phyloP scores from a whole-genome alignment of 768 basidiomycete genomes.

The Tricholoma furcatifolium region DNA sequence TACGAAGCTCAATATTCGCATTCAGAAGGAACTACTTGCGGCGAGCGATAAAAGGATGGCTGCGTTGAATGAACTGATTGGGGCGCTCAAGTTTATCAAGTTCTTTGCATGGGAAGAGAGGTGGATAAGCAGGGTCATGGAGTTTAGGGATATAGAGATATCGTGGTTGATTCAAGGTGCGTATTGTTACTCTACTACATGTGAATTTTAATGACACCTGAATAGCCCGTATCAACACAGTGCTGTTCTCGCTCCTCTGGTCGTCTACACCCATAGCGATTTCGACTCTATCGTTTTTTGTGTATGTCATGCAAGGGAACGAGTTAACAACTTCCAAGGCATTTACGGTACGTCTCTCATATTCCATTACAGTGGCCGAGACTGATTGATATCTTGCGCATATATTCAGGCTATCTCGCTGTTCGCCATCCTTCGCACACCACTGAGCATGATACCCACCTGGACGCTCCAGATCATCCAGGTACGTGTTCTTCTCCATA shows the following conservation, averaged over 20 bases:
- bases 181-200: background rate
- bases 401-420: slow-evolving; percentile 63
- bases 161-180: slow-evolving; percentile 74
- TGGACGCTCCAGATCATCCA: slow-evolving; percentile 80
- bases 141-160: slow-evolving; percentile 69
- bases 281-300: slow-evolving; percentile 77
- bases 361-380: background rate
- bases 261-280: slow-evolving; percentile 74
- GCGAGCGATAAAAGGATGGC: slow-evolving; percentile 78
- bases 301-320: slow-evolving; percentile 69
- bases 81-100: slow-evolving; percentile 76
- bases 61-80: slow-evolving; percentile 75
- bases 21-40: slow-evolving; percentile 56
- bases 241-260: slow-evolving; percentile 76
- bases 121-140: slow-evolving; percentile 67
- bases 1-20: slow-evolving; percentile 55
- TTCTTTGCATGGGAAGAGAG: slow-evolving; percentile 82
- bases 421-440: slow-evolving; percentile 80
- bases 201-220: background rate
- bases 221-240: slow-evolving; percentile 62
- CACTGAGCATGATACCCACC: slow-evolving; percentile 76
- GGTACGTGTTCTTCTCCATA: slow-evolving; percentile 22
- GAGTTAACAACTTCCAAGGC: slow-evolving; percentile 77
- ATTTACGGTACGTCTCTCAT: slow-evolving; percentile 63
- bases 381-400: background rate